Evolutionary conservation across 2,329 filamentous ascomycete genomes (phyloP), one percentile per base, ranked within the genome.

Genomic region (Botryotinia calthae): DNA sequence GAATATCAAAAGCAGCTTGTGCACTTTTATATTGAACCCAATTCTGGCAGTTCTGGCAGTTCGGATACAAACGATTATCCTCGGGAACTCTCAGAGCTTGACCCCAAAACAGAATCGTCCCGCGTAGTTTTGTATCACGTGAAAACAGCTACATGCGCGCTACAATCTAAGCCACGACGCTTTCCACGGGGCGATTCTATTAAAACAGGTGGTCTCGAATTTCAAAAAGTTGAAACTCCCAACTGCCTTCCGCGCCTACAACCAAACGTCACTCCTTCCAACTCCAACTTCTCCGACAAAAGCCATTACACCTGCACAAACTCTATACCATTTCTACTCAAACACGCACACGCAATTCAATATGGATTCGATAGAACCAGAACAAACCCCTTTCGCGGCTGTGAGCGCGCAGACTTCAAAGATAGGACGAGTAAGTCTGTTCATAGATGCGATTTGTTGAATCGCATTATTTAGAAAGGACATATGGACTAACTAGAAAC

Each of bases 351-450:
- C 51, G 25, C 67, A 12, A 59, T 44, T 40, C 58, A 76, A 70
- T 63, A 97, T 97, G 95, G 94, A 98, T 85, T 90, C 90, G 79
- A 88, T 91, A 75, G 94, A 97, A 85, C 91, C 93, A 76, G 94
- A 97, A 67, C 89, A 93, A 85, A 97, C 94, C 83, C 94, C 95
- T 84, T 98, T 97, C 85, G 93, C 91, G 81, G 92, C 94, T 76
- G 93, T 98, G 81, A 92, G 90, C 79, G 90, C 92, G 81, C 95
- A 98, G 79, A 97, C 94, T 31, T 91, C 90, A 70, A 90, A 87
- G 81, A 84, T 93, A 78, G 87, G 90, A 83, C 88, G 90, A 84
- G 93, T 95, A 84, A 79, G 89, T 85, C 72, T 25, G 22, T 34
- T 37, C n/a, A 48, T 14, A 4, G 14, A 71, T 44, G 59, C 37